Percentiles rank a stretch among this genome's conserved stretches.
These are phyloP conservation scores for Suillus alpinus DNA, from an alignment of 768 basidiomycete genomes.

Conservation along the genomic window DNA sequence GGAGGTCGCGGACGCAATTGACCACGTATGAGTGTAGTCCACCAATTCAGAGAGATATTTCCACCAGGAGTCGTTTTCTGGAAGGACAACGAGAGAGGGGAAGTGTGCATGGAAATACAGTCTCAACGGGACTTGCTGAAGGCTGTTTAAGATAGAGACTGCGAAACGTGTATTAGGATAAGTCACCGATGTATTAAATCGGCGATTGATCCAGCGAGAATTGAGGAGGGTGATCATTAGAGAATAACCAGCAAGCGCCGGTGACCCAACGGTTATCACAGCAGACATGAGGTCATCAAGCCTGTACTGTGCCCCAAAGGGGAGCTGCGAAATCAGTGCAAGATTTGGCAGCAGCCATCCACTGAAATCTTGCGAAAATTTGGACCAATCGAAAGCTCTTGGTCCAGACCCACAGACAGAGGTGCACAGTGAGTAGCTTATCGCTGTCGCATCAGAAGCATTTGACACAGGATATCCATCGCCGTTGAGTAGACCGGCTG, in stretches of 20 bases:
- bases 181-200: constrained; percentile 22
- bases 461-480: not conserved
- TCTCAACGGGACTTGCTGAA: constrained; percentile 36
- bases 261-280: constrained; percentile 42
- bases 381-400: constrained; percentile 13
- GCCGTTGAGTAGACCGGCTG: constrained; percentile 4
- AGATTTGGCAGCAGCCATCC: constrained; percentile 49
- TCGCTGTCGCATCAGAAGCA: constrained; percentile 6
- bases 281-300: constrained; percentile 41
- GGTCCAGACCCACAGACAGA: constrained; percentile 9
- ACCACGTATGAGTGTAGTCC: constrained; percentile 33
- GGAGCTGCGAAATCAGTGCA: constrained; percentile 47
- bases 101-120: constrained; percentile 20
- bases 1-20: constrained; percentile 29
- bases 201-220: constrained; percentile 36
- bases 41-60: constrained; percentile 14
- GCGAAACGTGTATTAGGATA: constrained; percentile 24
- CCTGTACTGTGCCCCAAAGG: constrained; percentile 39
- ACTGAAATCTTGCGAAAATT: constrained; percentile 33
- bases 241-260: constrained; percentile 43
- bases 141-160: constrained; percentile 29
- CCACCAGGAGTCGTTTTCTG: constrained; percentile 38
- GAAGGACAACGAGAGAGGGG: constrained; percentile 34
- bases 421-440: constrained; percentile 9
- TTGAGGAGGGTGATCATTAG: constrained; percentile 42